These are phyloP conservation scores for Pestalotiopsis sp. DNA, from an alignment of 2,329 filamentous ascomycete species.

Conservation along the genomic window DNA sequence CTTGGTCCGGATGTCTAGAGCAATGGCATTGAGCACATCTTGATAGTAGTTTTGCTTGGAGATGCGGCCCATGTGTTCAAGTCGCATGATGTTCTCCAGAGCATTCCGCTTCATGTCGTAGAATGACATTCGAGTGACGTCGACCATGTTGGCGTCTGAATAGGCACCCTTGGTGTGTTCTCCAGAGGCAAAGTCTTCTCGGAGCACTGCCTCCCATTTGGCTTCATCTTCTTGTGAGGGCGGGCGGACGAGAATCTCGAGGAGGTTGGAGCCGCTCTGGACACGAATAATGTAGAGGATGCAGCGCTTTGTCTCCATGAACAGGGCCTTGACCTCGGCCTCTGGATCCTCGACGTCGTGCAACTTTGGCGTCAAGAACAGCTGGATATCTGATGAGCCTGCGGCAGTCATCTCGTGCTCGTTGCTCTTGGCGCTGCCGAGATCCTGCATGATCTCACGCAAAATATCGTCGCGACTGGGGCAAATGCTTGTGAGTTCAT, in stretches of 20 bases:
- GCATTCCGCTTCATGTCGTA: slow-evolving; percentile 90
- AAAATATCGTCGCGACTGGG: slow-evolving; percentile 83
- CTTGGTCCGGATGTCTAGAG: slow-evolving; percentile 95
- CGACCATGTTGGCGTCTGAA: slow-evolving; percentile 84
- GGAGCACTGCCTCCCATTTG: slow-evolving; percentile 80
- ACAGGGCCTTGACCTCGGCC: slow-evolving; percentile 86
- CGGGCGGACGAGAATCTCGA: slow-evolving; percentile 92
- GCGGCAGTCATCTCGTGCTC: slow-evolving; percentile 90
- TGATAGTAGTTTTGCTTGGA: slow-evolving; percentile 93
- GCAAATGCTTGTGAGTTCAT: slow-evolving; percentile 78
- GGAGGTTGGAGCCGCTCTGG: slow-evolving; percentile 87
- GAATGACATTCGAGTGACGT: slow-evolving; percentile 88
- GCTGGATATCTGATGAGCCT: slow-evolving; percentile 84
- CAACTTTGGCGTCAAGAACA: slow-evolving; percentile 87
- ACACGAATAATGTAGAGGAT: slow-evolving; percentile 97
- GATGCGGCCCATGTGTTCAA: slow-evolving; percentile 87
- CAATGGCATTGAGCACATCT: slow-evolving; percentile 96
- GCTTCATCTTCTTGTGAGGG: slow-evolving; percentile 86
- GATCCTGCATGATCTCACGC: slow-evolving; percentile 87
- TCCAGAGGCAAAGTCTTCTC: slow-evolving; percentile 75
- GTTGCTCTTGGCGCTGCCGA: slow-evolving; percentile 95
- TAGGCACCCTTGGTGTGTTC: slow-evolving; percentile 80
- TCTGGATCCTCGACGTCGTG: slow-evolving; percentile 92
- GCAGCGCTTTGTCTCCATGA: slow-evolving; percentile 98
- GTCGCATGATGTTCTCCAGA: slow-evolving; percentile 87